A percentile compares a stretch with the other conserved stretches of the same genome.
These are phyloP conservation scores for Taphrina communis DNA, from an alignment of 1,139 yeast genomes.

Conservation along the genomic window DNA sequence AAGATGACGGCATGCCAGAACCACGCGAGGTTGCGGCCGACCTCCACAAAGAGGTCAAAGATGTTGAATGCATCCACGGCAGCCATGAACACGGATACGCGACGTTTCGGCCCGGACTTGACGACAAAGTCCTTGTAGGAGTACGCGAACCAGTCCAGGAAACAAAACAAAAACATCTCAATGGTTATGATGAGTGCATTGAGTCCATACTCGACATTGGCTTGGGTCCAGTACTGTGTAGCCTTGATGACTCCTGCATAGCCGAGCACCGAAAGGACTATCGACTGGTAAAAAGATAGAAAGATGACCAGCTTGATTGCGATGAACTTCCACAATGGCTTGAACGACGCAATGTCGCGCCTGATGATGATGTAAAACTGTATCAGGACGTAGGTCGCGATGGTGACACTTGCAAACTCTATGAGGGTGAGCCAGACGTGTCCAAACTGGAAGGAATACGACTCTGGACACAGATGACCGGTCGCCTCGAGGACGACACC, in stretches of 20 bases:
- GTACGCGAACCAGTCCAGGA: conserved; percentile 28
- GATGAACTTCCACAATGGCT: conserved; percentile 18
- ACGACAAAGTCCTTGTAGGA: conserved; percentile 24
- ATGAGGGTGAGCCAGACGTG: conserved; percentile 22
- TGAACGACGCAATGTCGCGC: conserved; percentile 18
- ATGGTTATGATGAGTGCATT: conserved; percentile 26
- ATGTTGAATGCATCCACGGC: conserved; percentile 29
- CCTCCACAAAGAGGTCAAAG: conserved; percentile 29
- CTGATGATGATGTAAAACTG: conserved; percentile 23
- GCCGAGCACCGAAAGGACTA: conserved; percentile 18
- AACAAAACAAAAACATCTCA: conserved; percentile 30
- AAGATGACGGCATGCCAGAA: conserved; percentile 27
- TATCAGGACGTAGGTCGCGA: conserved; percentile 25
- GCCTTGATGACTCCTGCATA: conserved; percentile 36
- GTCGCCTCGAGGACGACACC: conserved; percentile 25
- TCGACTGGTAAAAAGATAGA: conserved; percentile 24
- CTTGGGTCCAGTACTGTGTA: conserved; percentile 33
- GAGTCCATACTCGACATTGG: conserved; percentile 29
- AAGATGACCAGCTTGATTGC: conserved; percentile 33
- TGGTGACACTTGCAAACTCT: conserved; percentile 16
- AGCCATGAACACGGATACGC: conserved; percentile 19
- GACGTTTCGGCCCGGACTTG: conserved; percentile 11
- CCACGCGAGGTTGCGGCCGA: conserved; percentile 25
- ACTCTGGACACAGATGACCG: conserved; percentile 21
- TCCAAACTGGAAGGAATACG: conserved; percentile 16